phyloP scores from a whole-genome alignment of 257 asterid species.

The Jacaranda copaia region DNA sequence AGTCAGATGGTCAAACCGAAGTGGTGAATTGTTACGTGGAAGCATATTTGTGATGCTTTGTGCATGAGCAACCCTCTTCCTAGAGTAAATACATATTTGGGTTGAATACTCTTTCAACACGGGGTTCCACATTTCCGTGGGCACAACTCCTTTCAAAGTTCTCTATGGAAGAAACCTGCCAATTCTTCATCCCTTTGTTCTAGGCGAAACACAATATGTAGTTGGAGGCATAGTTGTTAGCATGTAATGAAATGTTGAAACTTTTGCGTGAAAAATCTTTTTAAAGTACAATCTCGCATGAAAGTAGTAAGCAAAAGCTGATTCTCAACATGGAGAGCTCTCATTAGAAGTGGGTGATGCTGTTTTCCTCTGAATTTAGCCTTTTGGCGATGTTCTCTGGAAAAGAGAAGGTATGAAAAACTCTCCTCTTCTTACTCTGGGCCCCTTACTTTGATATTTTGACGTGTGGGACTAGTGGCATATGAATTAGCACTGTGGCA shows the following conservation, averaged over 20 bases:
- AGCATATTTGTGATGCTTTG: background rate
- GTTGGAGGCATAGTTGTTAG: background rate
- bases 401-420: background rate
- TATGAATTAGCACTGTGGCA: background rate
- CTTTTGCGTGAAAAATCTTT: too few relatives aligned
- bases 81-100: background rate
- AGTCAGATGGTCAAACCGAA: background rate
- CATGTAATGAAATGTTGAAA: too few relatives aligned
- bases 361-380: background rate
- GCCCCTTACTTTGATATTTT: background rate
- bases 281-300: background rate
- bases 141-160: background rate
- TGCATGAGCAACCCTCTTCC: background rate
- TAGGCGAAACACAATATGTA: background rate
- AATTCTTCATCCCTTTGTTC: background rate
- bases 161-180: background rate
- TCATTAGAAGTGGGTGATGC: background rate
- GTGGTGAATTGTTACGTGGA: background rate
- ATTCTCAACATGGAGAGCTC: background rate
- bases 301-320: background rate
- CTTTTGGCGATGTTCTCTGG: background rate
- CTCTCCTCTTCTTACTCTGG: background rate
- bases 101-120: background rate
- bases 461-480: background rate
- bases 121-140: background rate